Conservation (phyloP, 306 rosid genomes). For the Lithocarpus polystachyus region DNA sequence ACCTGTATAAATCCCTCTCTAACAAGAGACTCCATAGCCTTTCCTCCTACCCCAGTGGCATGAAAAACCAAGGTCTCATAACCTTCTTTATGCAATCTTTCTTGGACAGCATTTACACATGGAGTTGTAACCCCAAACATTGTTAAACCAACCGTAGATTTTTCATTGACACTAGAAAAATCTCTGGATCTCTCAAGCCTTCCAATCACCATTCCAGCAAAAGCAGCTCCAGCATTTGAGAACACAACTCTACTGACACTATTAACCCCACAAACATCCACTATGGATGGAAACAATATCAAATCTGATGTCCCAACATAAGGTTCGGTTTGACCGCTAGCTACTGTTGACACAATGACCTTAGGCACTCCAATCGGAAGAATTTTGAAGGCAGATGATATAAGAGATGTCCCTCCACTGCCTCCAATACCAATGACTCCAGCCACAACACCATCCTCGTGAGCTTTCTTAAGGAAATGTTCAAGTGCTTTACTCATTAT, state of each 20-base stretch:
- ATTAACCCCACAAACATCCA: conserved; percentile 76
- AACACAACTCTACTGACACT: conserved; percentile 69
- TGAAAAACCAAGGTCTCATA: conserved; percentile 84
- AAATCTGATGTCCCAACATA: conserved; percentile 77
- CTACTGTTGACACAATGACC: conserved; percentile 80
- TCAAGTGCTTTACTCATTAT: conserved; percentile 69
- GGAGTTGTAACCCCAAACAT: conserved; percentile 94
- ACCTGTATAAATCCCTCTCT: conserved; percentile 88
- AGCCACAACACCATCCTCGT: conserved; percentile 40
- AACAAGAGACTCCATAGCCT: conserved; percentile 91
- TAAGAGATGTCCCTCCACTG: conserved; percentile 80
- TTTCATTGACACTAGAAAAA: conserved; percentile 29
- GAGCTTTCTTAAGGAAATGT: conserved; percentile 45
- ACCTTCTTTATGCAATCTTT: conserved; percentile 69
- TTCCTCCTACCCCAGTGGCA: conserved; percentile 95
- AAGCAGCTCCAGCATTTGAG: conserved; percentile 79
- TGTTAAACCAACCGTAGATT: conserved; percentile 69
- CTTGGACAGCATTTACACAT: conserved; percentile 67
- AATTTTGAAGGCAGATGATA: conserved; percentile 58
- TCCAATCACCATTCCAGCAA: conserved; percentile 87
- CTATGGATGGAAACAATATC: conserved; percentile 71
- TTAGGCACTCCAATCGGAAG: conserved; percentile 84
- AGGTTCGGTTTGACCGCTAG: conserved; percentile 85
- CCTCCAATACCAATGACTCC: conserved; percentile 85
- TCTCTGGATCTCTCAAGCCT: conserved; percentile 41